These are phyloP conservation scores for Yamadazyma laniorum DNA, from an alignment of 805 yeast species.

Conservation along the genomic window DNA sequence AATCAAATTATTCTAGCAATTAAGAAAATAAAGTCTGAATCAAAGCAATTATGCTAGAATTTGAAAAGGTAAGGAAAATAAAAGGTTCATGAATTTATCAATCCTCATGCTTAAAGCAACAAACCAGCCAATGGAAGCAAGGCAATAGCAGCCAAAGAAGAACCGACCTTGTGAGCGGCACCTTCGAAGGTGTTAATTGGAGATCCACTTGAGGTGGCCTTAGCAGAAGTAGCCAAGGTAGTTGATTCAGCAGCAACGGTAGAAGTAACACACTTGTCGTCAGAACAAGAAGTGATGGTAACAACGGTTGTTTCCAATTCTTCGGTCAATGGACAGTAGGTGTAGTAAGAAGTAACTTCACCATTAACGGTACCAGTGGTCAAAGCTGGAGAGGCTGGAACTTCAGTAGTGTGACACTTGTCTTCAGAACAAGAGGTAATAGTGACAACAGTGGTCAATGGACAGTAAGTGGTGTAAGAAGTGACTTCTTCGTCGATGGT, in stretches of 20 bases:
- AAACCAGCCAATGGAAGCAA: conserved; percentile 31
- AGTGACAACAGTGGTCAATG: conserved; percentile 29
- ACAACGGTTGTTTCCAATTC: conserved; percentile 13
- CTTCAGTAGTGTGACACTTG: conserved; percentile 27
- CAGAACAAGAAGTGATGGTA: conserved; percentile 15
- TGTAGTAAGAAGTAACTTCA: conserved; percentile 32
- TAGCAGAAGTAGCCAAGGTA: conserved; percentile 12
- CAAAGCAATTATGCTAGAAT: too few species aligned
- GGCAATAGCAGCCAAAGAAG: conserved; percentile 28
- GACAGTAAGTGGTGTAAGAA: conserved; percentile 17
- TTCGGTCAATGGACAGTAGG: conserved; percentile 32
- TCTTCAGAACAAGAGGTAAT: conserved; percentile 34
- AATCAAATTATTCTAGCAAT: too few species aligned
- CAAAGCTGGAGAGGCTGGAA: conserved; percentile 28
- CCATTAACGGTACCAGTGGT: conserved; percentile 26
- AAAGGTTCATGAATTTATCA: too few species aligned
- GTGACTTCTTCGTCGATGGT: conserved; percentile 17
- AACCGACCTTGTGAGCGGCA: conserved; percentile 21
- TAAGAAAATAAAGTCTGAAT: too few species aligned
- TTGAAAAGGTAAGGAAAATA: too few species aligned
- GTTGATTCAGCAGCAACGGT: conserved; percentile 15
- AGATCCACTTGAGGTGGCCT: conserved; percentile 14
- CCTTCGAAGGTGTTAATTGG: conserved; percentile 24
- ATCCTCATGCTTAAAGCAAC: conserved; percentile 37
- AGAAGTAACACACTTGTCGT: conserved; percentile 14